Conservation (phyloP, 2,329 filamentous ascomycete genomes). For the Fusarium nelsonii region DNA sequence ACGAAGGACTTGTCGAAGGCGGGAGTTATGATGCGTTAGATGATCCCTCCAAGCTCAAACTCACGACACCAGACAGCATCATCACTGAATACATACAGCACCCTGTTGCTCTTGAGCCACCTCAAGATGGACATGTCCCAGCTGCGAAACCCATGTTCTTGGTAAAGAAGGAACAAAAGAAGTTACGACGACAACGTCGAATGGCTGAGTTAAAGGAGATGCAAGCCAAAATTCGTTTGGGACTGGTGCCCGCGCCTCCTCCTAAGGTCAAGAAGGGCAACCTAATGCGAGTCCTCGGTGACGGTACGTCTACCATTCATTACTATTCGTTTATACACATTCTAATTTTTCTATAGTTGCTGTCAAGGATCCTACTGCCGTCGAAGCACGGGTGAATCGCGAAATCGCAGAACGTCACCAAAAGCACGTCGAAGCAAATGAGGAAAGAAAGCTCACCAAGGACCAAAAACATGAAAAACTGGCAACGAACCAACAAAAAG, state of each 20-base stretch:
- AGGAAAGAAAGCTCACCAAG: conserved; percentile 87
- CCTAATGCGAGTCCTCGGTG: conserved; percentile 95
- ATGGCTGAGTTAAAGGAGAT: conserved; percentile 96
- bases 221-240: conserved; percentile 94
- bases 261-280: conserved; percentile 98
- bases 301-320: conserved; percentile 64
- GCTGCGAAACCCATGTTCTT: conserved; percentile 91
- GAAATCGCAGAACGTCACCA: conserved; percentile 90
- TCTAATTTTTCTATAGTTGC: conserved; percentile 56
- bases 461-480: conserved; percentile 90
- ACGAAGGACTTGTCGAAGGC: conserved; percentile 85
- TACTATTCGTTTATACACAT: not conserved
- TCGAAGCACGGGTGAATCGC: conserved; percentile 91
- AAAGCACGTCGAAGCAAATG: conserved; percentile 82
- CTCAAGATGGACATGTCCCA: conserved; percentile 86
- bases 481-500: conserved; percentile 83
- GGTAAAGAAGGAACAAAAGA: conserved; percentile 90
- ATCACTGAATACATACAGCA: conserved; percentile 94
- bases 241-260: conserved; percentile 87
- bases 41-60: conserved; percentile 74
- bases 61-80: conserved; percentile 83
- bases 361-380: conserved; percentile 96
- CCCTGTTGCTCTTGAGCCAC: conserved; percentile 89
- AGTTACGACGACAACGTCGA: conserved; percentile 87
- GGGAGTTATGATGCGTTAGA: conserved; percentile 79